These are phyloP conservation scores for Colletotrichum sp. DNA, from an alignment of 2,329 filamentous ascomycete species.

Conservation along the genomic window DNA sequence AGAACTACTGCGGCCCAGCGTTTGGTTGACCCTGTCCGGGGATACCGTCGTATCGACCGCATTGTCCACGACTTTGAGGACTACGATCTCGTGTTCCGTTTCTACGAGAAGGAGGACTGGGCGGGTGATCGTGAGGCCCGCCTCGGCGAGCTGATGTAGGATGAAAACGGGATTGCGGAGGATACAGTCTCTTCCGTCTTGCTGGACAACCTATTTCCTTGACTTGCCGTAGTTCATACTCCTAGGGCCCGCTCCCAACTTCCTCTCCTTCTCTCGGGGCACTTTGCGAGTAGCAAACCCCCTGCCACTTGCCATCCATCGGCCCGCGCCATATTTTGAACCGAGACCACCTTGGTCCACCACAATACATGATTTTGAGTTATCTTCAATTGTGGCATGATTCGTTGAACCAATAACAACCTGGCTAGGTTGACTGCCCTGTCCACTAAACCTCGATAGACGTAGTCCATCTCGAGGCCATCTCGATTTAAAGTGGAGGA, in stretches of 20 bases:
- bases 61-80: slow-evolving; percentile 98
- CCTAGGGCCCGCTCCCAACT: neutral
- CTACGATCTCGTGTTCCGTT: slow-evolving; percentile 95
- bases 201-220: neutral
- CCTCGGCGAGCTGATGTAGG: slow-evolving; percentile 56
- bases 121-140: slow-evolving; percentile 56
- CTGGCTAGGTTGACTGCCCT: neutral
- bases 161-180: neutral
- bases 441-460: neutral
- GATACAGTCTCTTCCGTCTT: neutral
- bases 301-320: neutral
- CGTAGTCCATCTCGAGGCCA: neutral
- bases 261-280: neutral
- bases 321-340: neutral
- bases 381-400: neutral
- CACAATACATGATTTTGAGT: slow-evolving; percentile 6
- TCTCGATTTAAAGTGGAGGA: neutral
- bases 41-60: slow-evolving; percentile 88
- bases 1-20: slow-evolving; percentile 46
- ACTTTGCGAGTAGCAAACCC: neutral
- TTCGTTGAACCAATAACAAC: neutral
- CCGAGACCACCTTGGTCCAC: neutral
- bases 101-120: slow-evolving; percentile 92
- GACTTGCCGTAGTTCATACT: neutral
- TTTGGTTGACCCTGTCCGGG: slow-evolving; percentile 78